Percentiles rank a stretch among this genome's conserved stretches.
phyloP scores from a whole-genome alignment of 2,329 filamentous ascomycete species.

The Colletotrichum sp. region DNA sequence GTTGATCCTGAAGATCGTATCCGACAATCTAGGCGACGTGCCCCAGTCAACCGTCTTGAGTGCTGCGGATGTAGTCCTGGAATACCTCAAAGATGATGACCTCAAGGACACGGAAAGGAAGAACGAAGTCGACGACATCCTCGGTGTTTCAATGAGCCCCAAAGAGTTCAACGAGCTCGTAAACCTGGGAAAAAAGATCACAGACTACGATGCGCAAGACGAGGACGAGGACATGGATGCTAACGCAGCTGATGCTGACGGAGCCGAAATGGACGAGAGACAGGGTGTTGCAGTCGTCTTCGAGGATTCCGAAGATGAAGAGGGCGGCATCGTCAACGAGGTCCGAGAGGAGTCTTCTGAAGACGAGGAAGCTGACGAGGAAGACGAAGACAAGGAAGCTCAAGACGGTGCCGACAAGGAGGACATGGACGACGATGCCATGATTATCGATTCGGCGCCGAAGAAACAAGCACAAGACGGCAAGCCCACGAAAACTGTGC shows the following conservation, averaged over 20 bases:
- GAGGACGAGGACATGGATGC: slow-evolving; percentile 88
- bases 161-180: slow-evolving; percentile 98
- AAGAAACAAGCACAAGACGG: slow-evolving; percentile 48
- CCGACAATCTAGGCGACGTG: slow-evolving; percentile 88
- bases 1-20: slow-evolving; percentile 89
- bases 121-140: slow-evolving; percentile 92
- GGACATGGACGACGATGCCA: slow-evolving; percentile 65
- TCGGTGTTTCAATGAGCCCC: slow-evolving; percentile 80
- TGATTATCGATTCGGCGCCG: slow-evolving; percentile 78
- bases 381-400: slow-evolving; percentile 64
- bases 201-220: slow-evolving; percentile 95
- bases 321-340: slow-evolving; percentile 79
- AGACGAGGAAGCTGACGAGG: slow-evolving; percentile 72
- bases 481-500: slow-evolving; percentile 67
- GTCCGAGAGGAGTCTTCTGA: slow-evolving; percentile 88
- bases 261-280: slow-evolving; percentile 86
- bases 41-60: slow-evolving; percentile 90
- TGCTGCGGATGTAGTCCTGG: slow-evolving; percentile 88
- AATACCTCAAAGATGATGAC: slow-evolving; percentile 92
- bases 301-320: slow-evolving; percentile 88
- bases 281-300: slow-evolving; percentile 98
- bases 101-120: slow-evolving; percentile 99
- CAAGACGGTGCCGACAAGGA: slow-evolving; percentile 50
- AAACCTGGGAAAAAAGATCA: slow-evolving; percentile 98
- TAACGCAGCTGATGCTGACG: slow-evolving; percentile 66